phyloP scores from a whole-genome alignment of 192 early-diverging fungal genomes.

The Lunasporangiospora selenospora region DNA sequence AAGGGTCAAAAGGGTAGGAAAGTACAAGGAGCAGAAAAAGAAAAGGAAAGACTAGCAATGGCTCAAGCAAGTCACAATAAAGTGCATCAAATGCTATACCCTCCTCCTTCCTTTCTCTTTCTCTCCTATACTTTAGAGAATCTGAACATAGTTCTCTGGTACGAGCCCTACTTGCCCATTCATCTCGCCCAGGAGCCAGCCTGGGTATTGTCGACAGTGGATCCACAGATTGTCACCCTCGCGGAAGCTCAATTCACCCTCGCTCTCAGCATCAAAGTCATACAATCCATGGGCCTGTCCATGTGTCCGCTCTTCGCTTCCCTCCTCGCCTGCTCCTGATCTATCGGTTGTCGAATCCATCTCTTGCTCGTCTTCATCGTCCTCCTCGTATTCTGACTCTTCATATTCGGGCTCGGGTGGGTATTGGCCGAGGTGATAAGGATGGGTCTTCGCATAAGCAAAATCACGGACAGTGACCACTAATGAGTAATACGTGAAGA shows the following conservation, averaged over 20 bases:
- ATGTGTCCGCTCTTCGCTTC: slow-evolving; percentile 49
- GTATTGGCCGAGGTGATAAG: slow-evolving; percentile 44
- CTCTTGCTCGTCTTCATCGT: slow-evolving; percentile 15
- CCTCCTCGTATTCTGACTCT: slow-evolving; percentile 33
- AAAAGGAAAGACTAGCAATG: neutral
- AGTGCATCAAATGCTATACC: neutral
- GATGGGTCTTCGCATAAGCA: slow-evolving; percentile 51
- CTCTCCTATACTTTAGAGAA: too few species aligned
- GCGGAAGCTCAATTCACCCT: slow-evolving; percentile 69
- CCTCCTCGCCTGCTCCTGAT: slow-evolving; percentile 18
- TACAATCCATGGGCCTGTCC: slow-evolving; percentile 69
- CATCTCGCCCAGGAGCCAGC: slow-evolving; percentile 78
- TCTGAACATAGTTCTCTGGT: slow-evolving; percentile 80
- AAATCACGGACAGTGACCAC: slow-evolving; percentile 53
- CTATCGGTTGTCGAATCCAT: too few species aligned
- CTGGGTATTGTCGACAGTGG: slow-evolving; percentile 73
- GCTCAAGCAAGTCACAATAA: neutral
- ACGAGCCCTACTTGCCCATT: slow-evolving; percentile 71
- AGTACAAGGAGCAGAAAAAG: neutral
- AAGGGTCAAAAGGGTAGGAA: neutral
- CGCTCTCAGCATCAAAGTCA: slow-evolving; percentile 77
- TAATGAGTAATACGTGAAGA: neutral
- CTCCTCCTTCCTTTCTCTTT: too few species aligned
- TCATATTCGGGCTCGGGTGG: slow-evolving; percentile 37
- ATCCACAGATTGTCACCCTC: slow-evolving; percentile 72